Conservation (phyloP, 1,284 basidiomycete genomes). For the Pseudozyma thailandica region DNA sequence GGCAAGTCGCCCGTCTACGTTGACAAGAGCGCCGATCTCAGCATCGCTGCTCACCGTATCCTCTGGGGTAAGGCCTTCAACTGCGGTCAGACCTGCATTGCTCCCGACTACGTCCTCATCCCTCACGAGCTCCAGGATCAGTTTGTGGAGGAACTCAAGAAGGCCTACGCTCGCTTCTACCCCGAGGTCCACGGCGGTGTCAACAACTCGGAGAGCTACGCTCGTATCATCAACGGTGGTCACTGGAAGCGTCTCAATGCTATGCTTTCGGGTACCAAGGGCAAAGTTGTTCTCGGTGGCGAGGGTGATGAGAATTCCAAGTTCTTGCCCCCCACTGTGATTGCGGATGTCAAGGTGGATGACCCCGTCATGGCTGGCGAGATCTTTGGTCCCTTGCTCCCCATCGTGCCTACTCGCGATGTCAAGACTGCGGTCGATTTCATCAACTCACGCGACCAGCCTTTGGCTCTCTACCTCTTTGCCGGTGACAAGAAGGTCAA, state of each 20-base stretch:
- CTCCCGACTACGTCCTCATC: constrained; percentile 80
- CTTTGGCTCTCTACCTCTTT: constrained; percentile 82
- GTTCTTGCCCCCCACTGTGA: constrained; percentile 76
- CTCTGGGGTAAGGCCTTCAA: constrained; percentile 84
- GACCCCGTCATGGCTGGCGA: constrained; percentile 76
- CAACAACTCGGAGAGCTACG: constrained; percentile 70
- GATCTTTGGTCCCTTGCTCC: constrained; percentile 81
- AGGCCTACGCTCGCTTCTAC: constrained; percentile 70
- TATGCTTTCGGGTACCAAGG: constrained; percentile 77
- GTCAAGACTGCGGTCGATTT: constrained; percentile 62
- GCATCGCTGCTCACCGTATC: constrained; percentile 72
- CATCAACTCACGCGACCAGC: constrained; percentile 74
- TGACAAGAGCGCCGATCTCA: constrained; percentile 73
- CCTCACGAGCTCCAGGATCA: constrained; percentile 75
- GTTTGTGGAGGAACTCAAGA: constrained; percentile 75
- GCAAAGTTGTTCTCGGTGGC: constrained; percentile 79
- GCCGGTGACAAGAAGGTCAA: constrained; percentile 75
- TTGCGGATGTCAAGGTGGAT: constrained; percentile 74
- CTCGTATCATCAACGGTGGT: constrained; percentile 72
- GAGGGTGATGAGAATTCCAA: constrained; percentile 73
- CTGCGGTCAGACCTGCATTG: constrained; percentile 73
- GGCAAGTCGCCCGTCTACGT: constrained; percentile 87
- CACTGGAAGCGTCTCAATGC: constrained; percentile 76
- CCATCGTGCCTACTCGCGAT: constrained; percentile 77
- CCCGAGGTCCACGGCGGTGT: constrained; percentile 70